A percentile compares a stretch with the other conserved stretches of the same genome.
Evolutionary conservation across 129 eudicot species (phyloP).

Genomic region (Artemisia argyi): DNA sequence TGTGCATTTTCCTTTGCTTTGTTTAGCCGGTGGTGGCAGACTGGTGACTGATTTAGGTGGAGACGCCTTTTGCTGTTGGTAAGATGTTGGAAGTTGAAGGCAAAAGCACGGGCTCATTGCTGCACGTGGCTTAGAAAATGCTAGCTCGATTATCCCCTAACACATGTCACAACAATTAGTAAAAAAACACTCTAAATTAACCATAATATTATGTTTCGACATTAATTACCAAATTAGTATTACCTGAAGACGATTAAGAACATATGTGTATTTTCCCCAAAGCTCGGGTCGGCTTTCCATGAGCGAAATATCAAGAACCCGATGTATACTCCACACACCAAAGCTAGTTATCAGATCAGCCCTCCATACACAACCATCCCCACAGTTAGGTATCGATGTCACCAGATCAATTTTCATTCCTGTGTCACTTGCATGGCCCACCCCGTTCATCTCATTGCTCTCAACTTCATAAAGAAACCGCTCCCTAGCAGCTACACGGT

Average conservation of each 20-base stretch:
- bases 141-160: constrained; percentile 83
- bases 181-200: neutral
- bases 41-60: constrained; percentile 51
- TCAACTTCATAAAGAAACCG: constrained; percentile 79
- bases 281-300: constrained; percentile 97
- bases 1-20: constrained; percentile 67
- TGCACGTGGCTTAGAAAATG: constrained; percentile 71
- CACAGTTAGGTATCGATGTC: constrained; percentile 82
- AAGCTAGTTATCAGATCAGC: constrained; percentile 79
- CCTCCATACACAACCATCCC: constrained; percentile 92
- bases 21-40: constrained; percentile 74
- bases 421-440: constrained; percentile 39
- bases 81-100: constrained; percentile 67
- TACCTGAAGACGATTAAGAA: constrained; percentile 98
- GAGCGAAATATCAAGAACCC: constrained; percentile 91
- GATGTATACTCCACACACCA: constrained; percentile 92
- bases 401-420: constrained; percentile 45
- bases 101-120: constrained; percentile 84
- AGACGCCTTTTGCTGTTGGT: constrained; percentile 55
- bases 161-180: neutral
- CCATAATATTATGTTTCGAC: neutral
- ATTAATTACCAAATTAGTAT: neutral
- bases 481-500: constrained; percentile 86
- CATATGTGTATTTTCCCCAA: constrained; percentile 95
- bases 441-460: constrained; percentile 51